These are phyloP conservation scores for Aspergillus sclerotioniger DNA, from an alignment of 495 filamentous ascomycete genomes.

Conservation along the genomic window DNA sequence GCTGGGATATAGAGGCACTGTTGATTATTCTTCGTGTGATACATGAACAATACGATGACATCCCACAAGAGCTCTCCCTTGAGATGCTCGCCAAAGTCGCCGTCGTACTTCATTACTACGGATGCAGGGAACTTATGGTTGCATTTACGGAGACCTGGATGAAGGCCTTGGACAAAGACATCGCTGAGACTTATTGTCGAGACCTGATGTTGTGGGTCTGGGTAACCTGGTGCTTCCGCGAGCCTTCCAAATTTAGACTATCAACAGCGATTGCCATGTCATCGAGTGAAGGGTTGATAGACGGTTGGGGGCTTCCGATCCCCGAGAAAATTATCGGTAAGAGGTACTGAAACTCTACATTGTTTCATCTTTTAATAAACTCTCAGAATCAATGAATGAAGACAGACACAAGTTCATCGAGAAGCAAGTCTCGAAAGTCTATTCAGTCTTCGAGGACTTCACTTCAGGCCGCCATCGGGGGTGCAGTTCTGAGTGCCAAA, in stretches of 20 bases:
- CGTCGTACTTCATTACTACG: slow-evolving; percentile 53
- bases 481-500: too few relatives aligned
- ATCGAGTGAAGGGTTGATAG: slow-evolving; percentile 18
- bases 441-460: too few relatives aligned
- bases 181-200: slow-evolving; percentile 22
- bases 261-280: slow-evolving; percentile 25
- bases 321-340: slow-evolving; percentile 24
- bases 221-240: slow-evolving; percentile 38
- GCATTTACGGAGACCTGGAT: slow-evolving; percentile 48
- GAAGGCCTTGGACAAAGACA: slow-evolving; percentile 15
- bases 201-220: slow-evolving; percentile 38
- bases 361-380: too few relatives aligned
- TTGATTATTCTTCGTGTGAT: slow-evolving; percentile 51
- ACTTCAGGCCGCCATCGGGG: too few relatives aligned
- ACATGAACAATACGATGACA: slow-evolving; percentile 41
- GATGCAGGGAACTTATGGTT: slow-evolving; percentile 43
- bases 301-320: slow-evolving; percentile 30
- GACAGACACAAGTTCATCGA: too few relatives aligned
- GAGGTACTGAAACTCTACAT: not conserved
- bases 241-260: slow-evolving; percentile 20
- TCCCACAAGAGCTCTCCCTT: slow-evolving; percentile 41
- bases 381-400: too few relatives aligned
- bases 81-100: slow-evolving; percentile 53
- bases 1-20: slow-evolving; percentile 45
- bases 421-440: too few relatives aligned